These are phyloP conservation scores for Parsonsia alboflavescens DNA, from an alignment of 257 asterid genomes.

Conservation along the genomic window DNA sequence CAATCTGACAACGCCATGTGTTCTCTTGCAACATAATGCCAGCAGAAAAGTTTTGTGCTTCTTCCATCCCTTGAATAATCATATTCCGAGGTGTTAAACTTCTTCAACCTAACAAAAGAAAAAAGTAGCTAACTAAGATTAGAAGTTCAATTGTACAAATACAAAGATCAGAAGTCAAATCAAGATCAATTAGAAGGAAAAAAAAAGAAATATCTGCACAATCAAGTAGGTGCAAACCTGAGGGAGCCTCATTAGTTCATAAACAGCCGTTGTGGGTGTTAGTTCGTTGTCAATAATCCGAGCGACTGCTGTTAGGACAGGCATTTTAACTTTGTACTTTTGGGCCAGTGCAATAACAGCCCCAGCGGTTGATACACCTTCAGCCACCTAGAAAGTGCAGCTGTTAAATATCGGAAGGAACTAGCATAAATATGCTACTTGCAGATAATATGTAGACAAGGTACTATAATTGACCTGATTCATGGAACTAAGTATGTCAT, in stretches of 20 bases:
- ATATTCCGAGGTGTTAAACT: slow-evolving; percentile 27
- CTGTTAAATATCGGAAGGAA: slow-evolving; percentile 9
- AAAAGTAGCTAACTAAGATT: background rate
- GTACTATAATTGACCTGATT: slow-evolving; percentile 46
- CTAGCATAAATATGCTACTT: slow-evolving; percentile 5
- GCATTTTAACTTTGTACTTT: slow-evolving; percentile 83
- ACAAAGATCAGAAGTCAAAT: background rate
- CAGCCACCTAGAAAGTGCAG: slow-evolving; percentile 60
- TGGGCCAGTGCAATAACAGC: slow-evolving; percentile 89
- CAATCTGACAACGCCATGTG: background rate
- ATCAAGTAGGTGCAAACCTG: slow-evolving; percentile 46
- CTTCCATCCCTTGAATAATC: background rate
- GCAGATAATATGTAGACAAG: background rate
- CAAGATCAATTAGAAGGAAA: background rate
- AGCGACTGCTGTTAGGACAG: slow-evolving; percentile 92
- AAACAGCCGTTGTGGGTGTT: slow-evolving; percentile 80
- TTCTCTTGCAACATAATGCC: background rate
- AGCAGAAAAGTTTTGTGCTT: background rate
- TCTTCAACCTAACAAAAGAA: slow-evolving; percentile 40
- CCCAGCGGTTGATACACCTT: slow-evolving; percentile 89
- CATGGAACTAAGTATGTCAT: slow-evolving; percentile 76
- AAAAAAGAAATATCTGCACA: background rate
- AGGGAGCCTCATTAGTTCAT: slow-evolving; percentile 87
- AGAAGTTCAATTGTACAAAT: background rate
- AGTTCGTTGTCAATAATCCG: slow-evolving; percentile 80